phyloP scores from a whole-genome alignment of 768 basidiomycete species.

The Hypholoma sublateritium region DNA sequence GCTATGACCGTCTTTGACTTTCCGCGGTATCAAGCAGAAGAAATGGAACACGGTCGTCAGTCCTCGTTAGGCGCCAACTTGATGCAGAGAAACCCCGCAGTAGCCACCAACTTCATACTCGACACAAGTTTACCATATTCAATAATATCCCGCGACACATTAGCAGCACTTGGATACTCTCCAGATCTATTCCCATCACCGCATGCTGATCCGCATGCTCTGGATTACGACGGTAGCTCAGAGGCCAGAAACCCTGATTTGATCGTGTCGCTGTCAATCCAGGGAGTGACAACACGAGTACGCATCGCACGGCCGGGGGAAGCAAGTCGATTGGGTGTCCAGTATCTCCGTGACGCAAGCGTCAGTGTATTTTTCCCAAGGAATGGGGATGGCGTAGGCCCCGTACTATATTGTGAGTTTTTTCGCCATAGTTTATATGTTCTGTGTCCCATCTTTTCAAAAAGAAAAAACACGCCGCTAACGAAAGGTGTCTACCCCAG shows the following conservation, averaged over 20 bases:
- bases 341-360: slow-evolving; percentile 28
- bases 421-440: neutral
- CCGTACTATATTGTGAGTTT: slow-evolving; percentile 28
- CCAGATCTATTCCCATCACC: slow-evolving; percentile 4
- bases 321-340: slow-evolving; percentile 27
- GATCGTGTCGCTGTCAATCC: slow-evolving; percentile 22
- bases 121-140: slow-evolving; percentile 29
- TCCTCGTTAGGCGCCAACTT: neutral
- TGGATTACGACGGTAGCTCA: neutral
- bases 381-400: slow-evolving; percentile 25
- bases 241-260: neutral
- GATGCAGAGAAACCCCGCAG: slow-evolving; percentile 8
- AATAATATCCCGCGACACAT: slow-evolving; percentile 27
- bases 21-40: neutral
- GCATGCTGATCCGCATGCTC: slow-evolving; percentile 7
- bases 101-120: slow-evolving; percentile 29
- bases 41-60: neutral
- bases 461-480: neutral
- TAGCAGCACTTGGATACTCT: slow-evolving; percentile 25
- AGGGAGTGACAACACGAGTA: slow-evolving; percentile 23
- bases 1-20: neutral
- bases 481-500: slow-evolving; percentile 14
- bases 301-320: slow-evolving; percentile 26
- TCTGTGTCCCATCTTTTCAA: neutral
- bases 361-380: slow-evolving; percentile 27